Base-by-base conservation (phyloP, 306 rosid species). In the Cajanus cajan region DNA sequence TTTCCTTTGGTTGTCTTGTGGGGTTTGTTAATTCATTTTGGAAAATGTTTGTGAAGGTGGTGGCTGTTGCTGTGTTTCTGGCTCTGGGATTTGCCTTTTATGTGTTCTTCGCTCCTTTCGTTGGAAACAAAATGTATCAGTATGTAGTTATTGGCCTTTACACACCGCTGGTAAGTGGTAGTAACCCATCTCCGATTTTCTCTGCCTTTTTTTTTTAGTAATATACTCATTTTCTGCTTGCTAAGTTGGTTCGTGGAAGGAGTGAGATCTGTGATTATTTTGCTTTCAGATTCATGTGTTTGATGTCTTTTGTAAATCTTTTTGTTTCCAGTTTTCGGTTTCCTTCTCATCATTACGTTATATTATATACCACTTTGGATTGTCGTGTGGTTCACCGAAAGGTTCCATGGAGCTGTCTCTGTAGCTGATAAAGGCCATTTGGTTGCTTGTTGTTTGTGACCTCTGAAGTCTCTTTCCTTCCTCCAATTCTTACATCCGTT, bases 1-100 rank as follows among this genome's bases (percentile, higher is more conserved):
- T 37, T 48, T 0, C 34, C 7, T 0, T 33, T 31, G 25, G 15
- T 50, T 28, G 74, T 59, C 48, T 47, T 1, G 36, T 18, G 61
- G 48, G 39, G 31, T 48, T 24, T 64, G 54, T 7, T 48, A 13
- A 39, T 66, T 66, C 14, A 64, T 45, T 69, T 15, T 70, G 65
- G 44, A 48, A 54, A 66, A 47, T 76, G 14, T 63, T 71, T 15
- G 4, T 73, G 73, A 59, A 93, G 98, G 96, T 93, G 84, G 98
- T 93, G 82, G 98, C 98, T 58, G 88, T 89, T 85, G 93, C 98
- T 74, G 96, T 93, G 6, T 93, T 89, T 86, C 74, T 93, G 84
- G 91, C 98, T n/a, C 79, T 91, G 91, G 98, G 94, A 50, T 93
- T 93, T 81, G 96, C 98, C 73, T 93, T 89, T 84, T 93, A 89